Base-by-base conservation (phyloP, 2,329 filamentous ascomycete species). In the Neofusicoccum parvum region DNA sequence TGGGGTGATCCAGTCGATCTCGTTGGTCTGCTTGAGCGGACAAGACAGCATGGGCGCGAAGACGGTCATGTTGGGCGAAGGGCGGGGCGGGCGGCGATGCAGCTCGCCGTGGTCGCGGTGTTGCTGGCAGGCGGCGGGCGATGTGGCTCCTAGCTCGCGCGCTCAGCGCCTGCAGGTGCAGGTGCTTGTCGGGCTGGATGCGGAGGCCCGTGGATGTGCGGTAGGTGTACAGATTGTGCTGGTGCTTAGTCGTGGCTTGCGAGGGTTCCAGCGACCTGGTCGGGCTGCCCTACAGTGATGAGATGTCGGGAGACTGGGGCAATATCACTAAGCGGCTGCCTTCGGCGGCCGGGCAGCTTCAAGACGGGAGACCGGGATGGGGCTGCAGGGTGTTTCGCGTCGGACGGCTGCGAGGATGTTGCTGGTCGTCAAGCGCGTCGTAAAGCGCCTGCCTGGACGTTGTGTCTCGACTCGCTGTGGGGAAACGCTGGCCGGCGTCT, bases 1-100 rank as follows among this genome's bases (percentile, higher is more conserved):
- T 54, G 95, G 95, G 54, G 86, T 85, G 70, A 98, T 86, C 95
- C 95, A 99, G 86, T 99, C 95, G 77, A 99, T 96, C 83, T 99
- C 95, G 85, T 94, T 97, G 70, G 95, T 99, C 78, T 88, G 87
- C 81, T 90, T 98, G 74, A 97, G 86, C 76, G 94, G 94, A 85
- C 90, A 90, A 73, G 93, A 96, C 73, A 98, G 90, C 94, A 98
- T 98, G 68, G 94, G 94, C 71, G 92, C 89, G 83, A 96, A 91
- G 64, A 74, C 75, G 67, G 75, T 70, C 76, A 78, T 78, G 51
- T 17, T 66, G 59, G 65, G 50, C 54, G 49, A 27, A 27, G 36
- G 49, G 23, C 10, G 53, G 34, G 36, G 53, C 51, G 48, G 54
- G 51, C 41, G 37, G 43, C 53, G 53, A 65, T 59, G 45, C 34